Percentiles rank a stretch among this genome's conserved stretches.
Evolutionary conservation across 768 basidiomycete species (phyloP).

Genomic region (Podaxis mareebaensis): DNA sequence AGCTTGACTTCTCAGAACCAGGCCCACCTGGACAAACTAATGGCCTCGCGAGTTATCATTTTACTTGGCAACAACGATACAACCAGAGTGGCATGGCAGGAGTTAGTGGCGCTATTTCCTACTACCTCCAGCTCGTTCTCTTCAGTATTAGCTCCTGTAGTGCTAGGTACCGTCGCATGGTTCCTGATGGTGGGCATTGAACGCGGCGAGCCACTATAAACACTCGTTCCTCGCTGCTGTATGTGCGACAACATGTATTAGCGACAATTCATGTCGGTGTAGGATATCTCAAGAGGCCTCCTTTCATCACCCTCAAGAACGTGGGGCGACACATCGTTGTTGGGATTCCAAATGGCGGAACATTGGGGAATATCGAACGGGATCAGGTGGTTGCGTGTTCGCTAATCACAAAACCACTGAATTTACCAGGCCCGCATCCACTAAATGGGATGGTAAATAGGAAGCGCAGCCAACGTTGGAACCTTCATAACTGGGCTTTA

Average conservation of each 20-base stretch:
- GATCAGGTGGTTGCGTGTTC: conserved; percentile 12
- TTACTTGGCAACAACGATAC: conserved; percentile 6
- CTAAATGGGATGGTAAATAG: not conserved
- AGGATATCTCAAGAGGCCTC: conserved; percentile 17
- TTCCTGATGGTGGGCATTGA: conserved; percentile 6
- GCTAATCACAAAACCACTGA: conserved; percentile 6
- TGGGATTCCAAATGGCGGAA: conserved; percentile 16
- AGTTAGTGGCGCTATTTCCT: conserved; percentile 15
- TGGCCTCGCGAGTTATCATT: conserved; percentile 14
- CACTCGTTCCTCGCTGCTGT: conserved; percentile 17
- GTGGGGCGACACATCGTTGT: conserved; percentile 14
- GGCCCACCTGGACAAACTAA: conserved; percentile 10
- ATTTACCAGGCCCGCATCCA: not conserved
- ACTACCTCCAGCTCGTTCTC: conserved; percentile 15
- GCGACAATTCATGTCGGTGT: conserved; percentile 9
- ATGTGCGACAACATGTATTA: conserved; percentile 13
- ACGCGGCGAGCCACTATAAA: conserved; percentile 11
- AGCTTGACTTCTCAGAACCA: not conserved
- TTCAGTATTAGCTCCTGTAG: not conserved
- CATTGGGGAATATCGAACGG: conserved; percentile 5
- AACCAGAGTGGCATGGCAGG: not conserved
- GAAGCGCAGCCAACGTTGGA: not conserved
- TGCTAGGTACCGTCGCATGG: conserved; percentile 2
- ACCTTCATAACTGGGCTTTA: not conserved
- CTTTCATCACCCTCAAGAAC: conserved; percentile 3